Base-by-base conservation (phyloP, 2,329 filamentous ascomycete genomes). In the Botryotinia narcissicola region DNA sequence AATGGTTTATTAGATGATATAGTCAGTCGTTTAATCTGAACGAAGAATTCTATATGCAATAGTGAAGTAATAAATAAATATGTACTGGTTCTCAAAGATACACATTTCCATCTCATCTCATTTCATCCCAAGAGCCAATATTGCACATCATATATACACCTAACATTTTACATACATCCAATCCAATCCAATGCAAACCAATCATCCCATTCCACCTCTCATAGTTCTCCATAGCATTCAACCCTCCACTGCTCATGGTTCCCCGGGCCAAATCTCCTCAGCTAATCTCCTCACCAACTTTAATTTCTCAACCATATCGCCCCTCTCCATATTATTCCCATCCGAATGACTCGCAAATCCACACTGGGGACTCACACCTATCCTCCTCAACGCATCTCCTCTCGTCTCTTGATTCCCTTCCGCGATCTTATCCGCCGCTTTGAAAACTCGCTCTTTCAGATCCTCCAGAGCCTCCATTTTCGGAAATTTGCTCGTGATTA, bases 231-330 rank as follows among this genome's bases (percentile, higher is more conserved):
- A 22, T 16, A 9, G 4, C 35, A 16, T n/a, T n/a, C 60, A 42
- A 51, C 22, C 14, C 8, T 37, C 37, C 37, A 37, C 37, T 32
- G 0, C 25, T 75, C 69, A 78, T n/a, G 77, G 74, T 62, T 78
- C 67, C 18, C 75, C 78, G 44, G 73, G 81, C 92, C 92, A 95
- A 73, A 94, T 87, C 78, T 91, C 88, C 79, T 94, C 88, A 4
- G 92, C 92, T 78, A 95, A 89, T 77, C 89, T 85, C 76, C 92
- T 87, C 29, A 94, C 91, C 70, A 95, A 83, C 76, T 87, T 84
- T 78, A 95, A 82, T 84, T 94, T 95, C 81, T 87, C 89, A 83
- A 88, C 88, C 90, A 94, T 91, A 75, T 92, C 91, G 63, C 92
- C 88, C 75, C 89, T 84, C 35, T 86, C 87, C 71, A 95, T 84